phyloP scores from a whole-genome alignment of 768 basidiomycete species.

The Hortiboletus flavorubellus region DNA sequence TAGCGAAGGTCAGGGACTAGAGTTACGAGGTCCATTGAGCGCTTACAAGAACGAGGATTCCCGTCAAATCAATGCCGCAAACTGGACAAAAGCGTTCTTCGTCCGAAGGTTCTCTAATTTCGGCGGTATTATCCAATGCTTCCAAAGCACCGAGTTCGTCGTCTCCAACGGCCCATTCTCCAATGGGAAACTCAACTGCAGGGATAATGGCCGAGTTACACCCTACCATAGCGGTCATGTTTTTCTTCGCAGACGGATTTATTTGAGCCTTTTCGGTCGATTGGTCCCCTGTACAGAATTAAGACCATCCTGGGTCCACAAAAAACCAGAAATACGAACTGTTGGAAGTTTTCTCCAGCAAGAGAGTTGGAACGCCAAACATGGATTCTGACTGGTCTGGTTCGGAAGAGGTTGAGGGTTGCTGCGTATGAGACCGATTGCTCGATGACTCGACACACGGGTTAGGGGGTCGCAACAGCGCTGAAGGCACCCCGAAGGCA shows the following conservation, averaged over 20 bases:
- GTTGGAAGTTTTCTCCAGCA: slow-evolving; percentile 4
- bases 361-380: slow-evolving; percentile 19
- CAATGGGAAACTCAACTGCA: slow-evolving; percentile 28
- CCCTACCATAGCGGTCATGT: background rate
- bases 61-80: slow-evolving; percentile 18
- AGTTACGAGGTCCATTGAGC: background rate
- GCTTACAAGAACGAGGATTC: slow-evolving; percentile 19
- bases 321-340: slow-evolving; percentile 14
- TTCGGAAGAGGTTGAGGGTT: background rate
- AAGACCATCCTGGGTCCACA: background rate
- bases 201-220: background rate
- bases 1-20: background rate
- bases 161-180: slow-evolving; percentile 71
- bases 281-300: slow-evolving; percentile 5
- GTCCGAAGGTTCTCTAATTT: slow-evolving; percentile 13
- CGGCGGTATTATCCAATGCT: slow-evolving; percentile 19
- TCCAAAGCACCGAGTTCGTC: slow-evolving; percentile 53
- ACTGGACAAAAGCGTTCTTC: slow-evolving; percentile 24
- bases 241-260: background rate
- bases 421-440: background rate
- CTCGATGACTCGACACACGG: background rate
- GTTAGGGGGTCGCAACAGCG: slow-evolving; percentile 14
- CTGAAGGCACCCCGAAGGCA: slow-evolving; percentile 27
- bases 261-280: background rate
- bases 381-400: slow-evolving; percentile 1